These are phyloP conservation scores for Omphalotus olearius DNA, from an alignment of 1,284 basidiomycete species.

Conservation along the genomic window DNA sequence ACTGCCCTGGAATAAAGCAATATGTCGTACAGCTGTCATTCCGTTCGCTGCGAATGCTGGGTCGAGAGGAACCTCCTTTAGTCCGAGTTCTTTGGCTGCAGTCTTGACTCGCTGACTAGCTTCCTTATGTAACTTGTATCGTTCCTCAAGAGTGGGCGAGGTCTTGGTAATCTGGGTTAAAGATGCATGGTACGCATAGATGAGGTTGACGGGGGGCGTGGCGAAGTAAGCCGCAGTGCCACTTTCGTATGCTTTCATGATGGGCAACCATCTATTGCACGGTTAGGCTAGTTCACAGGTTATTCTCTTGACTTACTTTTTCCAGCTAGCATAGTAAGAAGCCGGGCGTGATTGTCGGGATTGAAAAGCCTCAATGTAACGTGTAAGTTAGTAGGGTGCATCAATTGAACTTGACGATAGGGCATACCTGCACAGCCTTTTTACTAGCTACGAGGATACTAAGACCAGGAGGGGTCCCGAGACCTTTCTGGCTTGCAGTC, in stretches of 20 bases:
- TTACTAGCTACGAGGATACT: slow-evolving; percentile 83
- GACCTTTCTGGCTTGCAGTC: slow-evolving; percentile 92
- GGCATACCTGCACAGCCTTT: slow-evolving; percentile 66
- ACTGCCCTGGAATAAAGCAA: slow-evolving; percentile 2
- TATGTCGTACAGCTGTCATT: slow-evolving; percentile 74
- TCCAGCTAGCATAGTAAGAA: slow-evolving; percentile 90
- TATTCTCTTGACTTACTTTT: slow-evolving; percentile 44
- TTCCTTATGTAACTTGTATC: slow-evolving; percentile 76
- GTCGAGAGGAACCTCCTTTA: slow-evolving; percentile 67
- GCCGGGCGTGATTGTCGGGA: slow-evolving; percentile 66
- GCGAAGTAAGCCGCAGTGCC: slow-evolving; percentile 84
- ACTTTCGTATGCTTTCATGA: slow-evolving; percentile 87
- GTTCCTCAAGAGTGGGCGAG: slow-evolving; percentile 67
- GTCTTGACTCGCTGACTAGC: slow-evolving; percentile 75
- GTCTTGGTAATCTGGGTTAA: slow-evolving; percentile 68
- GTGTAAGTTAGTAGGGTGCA: neutral
- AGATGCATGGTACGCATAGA: slow-evolving; percentile 86
- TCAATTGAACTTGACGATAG: neutral
- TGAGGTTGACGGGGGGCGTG: slow-evolving; percentile 92
- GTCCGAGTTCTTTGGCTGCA: slow-evolving; percentile 65
- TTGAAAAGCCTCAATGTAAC: slow-evolving; percentile 55
- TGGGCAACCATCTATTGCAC: slow-evolving; percentile 78
- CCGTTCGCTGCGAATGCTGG: slow-evolving; percentile 79
- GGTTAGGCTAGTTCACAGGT: neutral
- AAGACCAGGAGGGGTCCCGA: slow-evolving; percentile 93